phyloP scores from a whole-genome alignment of 129 eudicot species.

The Flaveria sonorensis region DNA sequence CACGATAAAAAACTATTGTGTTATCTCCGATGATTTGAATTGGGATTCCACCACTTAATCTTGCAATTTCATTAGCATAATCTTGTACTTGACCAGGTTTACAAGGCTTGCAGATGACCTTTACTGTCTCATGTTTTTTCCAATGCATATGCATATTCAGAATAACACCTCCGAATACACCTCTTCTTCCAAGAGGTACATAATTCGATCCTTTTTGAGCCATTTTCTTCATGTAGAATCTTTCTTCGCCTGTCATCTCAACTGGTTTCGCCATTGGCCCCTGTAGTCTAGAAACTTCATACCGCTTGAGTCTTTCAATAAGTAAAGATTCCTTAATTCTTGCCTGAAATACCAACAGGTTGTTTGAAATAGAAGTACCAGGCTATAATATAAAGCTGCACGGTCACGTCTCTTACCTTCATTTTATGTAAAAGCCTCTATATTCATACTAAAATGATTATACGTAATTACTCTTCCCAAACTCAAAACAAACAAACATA shows the following conservation, averaged over 20 bases:
- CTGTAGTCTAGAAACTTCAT: slow-evolving; percentile 81
- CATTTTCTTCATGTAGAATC: slow-evolving; percentile 92
- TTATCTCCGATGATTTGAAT: slow-evolving; percentile 79
- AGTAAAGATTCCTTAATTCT: slow-evolving; percentile 73
- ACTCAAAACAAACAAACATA: neutral
- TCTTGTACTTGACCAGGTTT: slow-evolving; percentile 88
- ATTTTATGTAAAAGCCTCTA: neutral
- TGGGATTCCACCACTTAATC: slow-evolving; percentile 92
- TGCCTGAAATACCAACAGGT: slow-evolving; percentile 52
- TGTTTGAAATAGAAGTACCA: neutral
- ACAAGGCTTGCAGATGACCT: slow-evolving; percentile 94
- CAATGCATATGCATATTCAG: slow-evolving; percentile 98
- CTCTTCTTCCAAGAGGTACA: slow-evolving; percentile 91
- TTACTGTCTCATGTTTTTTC: slow-evolving; percentile 94
- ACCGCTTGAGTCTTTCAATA: slow-evolving; percentile 74
- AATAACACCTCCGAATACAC: slow-evolving; percentile 91
- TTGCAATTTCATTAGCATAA: slow-evolving; percentile 78
- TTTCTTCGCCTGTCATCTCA: slow-evolving; percentile 78
- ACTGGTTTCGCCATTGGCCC: slow-evolving; percentile 80
- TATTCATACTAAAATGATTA: neutral
- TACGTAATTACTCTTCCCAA: neutral
- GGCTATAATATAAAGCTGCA: neutral
- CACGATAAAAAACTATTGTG: slow-evolving; percentile 79
- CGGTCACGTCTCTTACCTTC: neutral
- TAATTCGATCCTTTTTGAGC: slow-evolving; percentile 87